A percentile compares a stretch with the other conserved stretches of the same genome.
These are phyloP conservation scores for Arabis hirsuta DNA, from an alignment of 345 rosid species.

Conservation along the genomic window DNA sequence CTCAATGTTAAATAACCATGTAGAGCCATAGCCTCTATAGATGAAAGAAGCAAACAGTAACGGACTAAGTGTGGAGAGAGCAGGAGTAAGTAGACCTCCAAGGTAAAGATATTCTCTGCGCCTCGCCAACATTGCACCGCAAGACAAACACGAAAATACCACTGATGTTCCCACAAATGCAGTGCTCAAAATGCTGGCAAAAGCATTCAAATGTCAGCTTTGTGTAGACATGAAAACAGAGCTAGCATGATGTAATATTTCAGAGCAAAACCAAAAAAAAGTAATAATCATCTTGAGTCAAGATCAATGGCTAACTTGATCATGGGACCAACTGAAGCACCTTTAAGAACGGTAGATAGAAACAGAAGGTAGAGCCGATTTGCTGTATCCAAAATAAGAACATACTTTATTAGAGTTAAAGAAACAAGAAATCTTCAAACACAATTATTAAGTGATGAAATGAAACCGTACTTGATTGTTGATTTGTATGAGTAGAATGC, in stretches of 20 bases:
- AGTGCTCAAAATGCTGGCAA: conserved; percentile 59
- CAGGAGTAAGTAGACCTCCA: conserved; percentile 75
- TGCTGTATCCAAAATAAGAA: conserved; percentile 48
- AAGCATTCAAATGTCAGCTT: background rate
- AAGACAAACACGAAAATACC: conserved; percentile 79
- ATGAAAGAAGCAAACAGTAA: conserved; percentile 65
- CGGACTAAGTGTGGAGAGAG: conserved; percentile 66
- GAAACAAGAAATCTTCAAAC: background rate
- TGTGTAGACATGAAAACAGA: too few relatives aligned
- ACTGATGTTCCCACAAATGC: conserved; percentile 79
- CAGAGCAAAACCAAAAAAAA: background rate
- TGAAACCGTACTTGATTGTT: conserved; percentile 47
- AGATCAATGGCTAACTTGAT: conserved; percentile 61
- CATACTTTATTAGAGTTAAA: background rate
- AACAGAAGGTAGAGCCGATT: conserved; percentile 68
- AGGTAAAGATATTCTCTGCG: conserved; percentile 83
- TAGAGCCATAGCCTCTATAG: conserved; percentile 60
- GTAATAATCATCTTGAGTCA: conserved; percentile 59
- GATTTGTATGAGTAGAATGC: conserved; percentile 46
- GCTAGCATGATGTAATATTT: too few relatives aligned
- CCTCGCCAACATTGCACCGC: conserved; percentile 75
- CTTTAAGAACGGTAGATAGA: conserved; percentile 63
- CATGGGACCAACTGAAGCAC: conserved; percentile 79
- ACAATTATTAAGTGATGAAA: background rate
- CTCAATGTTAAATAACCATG: conserved; percentile 64